Evolutionary conservation across 192 early-diverging fungal species (phyloP), one percentile per base, ranked within the genome.

Genomic region (Backusella westeae): DNA sequence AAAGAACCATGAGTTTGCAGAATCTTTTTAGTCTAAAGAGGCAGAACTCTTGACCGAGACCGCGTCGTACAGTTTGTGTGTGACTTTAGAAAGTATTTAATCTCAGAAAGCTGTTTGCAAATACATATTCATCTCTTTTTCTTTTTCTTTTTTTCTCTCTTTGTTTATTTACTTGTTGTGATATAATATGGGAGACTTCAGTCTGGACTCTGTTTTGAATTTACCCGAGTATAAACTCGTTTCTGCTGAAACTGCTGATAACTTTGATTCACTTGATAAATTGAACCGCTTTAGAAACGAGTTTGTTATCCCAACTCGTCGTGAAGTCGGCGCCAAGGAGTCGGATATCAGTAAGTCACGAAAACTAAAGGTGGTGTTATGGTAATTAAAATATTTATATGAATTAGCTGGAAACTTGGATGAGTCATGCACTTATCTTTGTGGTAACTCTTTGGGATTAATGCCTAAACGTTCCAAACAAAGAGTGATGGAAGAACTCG

Each of bases 401-500:
- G 49, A 41, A 21, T 56, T 46, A 15, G 73, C 75, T 14, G 53
- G 69, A 10, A 75, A 63, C 15, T 75, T 81, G 12, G 78, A 87
- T 32, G 82, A 84, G 19, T 53, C 78, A 23, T 89, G 85, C 59
- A 84, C 91, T 14, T 99, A 99, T 81, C 85, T 99, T 66, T 95
- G 95, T 81, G 98, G 98, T 29, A 98, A 99, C 85, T 97, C 96
- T 8, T 88, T 99, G 14, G 96, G 98, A 5, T 85, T 98, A 74
- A 87, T 93, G 80, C 96, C 98, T 39, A 89, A 86, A 46, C 80
- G 85, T 14, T 88, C 93, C 0, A 81, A 87, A 23, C 82, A 83
- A 10, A 80, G 92, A 6, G 78, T 99, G n/a, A 88, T 86, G 56
- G 90, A 99, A 83, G 98, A 99, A 80, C 83, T 99, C 74, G 91